phyloP scores from a whole-genome alignment of 1,284 basidiomycete species.

The Neonothopanus nambi region DNA sequence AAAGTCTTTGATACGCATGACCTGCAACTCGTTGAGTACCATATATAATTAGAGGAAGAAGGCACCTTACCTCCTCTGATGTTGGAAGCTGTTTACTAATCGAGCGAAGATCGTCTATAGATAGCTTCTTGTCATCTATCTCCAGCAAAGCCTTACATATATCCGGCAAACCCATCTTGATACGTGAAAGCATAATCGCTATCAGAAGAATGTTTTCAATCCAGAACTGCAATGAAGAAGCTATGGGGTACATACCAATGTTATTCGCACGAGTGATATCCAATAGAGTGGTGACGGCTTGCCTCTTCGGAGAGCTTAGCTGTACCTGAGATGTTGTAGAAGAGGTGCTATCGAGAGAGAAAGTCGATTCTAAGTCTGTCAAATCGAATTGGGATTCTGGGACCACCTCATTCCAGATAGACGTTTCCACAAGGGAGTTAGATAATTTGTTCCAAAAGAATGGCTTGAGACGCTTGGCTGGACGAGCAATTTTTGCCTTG shows the following conservation, averaged over 20 bases:
- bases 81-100: constrained; percentile 78
- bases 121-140: constrained; percentile 66
- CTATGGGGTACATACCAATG: constrained; percentile 51
- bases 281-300: constrained; percentile 67
- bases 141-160: constrained; percentile 71
- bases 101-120: constrained; percentile 71
- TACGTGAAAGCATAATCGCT: constrained; percentile 82
- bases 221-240: not conserved
- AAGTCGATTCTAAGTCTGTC: constrained; percentile 74
- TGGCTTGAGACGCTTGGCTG: constrained; percentile 71
- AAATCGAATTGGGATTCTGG: constrained; percentile 51
- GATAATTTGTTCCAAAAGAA: constrained; percentile 90
- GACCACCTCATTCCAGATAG: constrained; percentile 72
- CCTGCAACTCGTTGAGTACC: constrained; percentile 36
- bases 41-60: too few species aligned
- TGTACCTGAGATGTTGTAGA: constrained; percentile 43
- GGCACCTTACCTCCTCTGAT: constrained; percentile 62
- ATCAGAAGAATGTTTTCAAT: constrained; percentile 2
- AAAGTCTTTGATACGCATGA: constrained; percentile 65
- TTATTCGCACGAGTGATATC: constrained; percentile 86
- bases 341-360: constrained; percentile 58
- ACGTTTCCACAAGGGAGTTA: constrained; percentile 42
- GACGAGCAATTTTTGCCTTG: constrained; percentile 33
- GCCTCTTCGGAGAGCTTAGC: constrained; percentile 49
- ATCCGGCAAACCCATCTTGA: constrained; percentile 63